phyloP scores from a whole-genome alignment of 2,329 filamentous ascomycete genomes.

The Fusarium equiseti region DNA sequence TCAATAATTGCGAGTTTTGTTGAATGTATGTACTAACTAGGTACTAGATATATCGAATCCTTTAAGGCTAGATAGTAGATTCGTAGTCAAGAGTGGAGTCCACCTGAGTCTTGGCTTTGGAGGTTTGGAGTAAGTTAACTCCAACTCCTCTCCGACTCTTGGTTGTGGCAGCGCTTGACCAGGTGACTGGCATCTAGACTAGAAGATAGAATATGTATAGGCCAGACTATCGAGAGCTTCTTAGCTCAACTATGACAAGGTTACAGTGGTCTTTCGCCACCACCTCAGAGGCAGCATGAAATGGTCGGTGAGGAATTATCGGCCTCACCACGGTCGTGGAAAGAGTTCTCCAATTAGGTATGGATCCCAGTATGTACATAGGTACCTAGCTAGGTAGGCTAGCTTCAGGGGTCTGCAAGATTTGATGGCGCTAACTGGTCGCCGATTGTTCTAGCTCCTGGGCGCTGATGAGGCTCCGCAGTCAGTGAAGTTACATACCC shows the following conservation, averaged over 20 bases:
- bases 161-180: background rate
- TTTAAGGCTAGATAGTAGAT: background rate
- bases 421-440: slow-evolving; percentile 31
- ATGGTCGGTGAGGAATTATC: slow-evolving; percentile 27
- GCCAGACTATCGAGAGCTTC: background rate
- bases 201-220: background rate
- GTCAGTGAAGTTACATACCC: background rate
- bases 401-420: slow-evolving; percentile 29
- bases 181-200: background rate
- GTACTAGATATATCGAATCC: no score
- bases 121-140: slow-evolving; percentile 13
- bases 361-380: background rate
- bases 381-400: background rate
- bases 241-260: background rate
- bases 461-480: slow-evolving; percentile 31
- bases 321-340: slow-evolving; percentile 35
- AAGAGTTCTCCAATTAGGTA: slow-evolving; percentile 21
- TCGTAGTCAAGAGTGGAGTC: background rate
- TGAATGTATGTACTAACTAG: background rate
- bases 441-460: slow-evolving; percentile 29
- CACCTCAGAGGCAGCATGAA: slow-evolving; percentile 1
- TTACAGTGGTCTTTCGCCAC: slow-evolving; percentile 3
- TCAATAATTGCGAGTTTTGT: background rate
- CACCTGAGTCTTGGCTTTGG: background rate
- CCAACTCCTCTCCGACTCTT: slow-evolving; percentile 6